Evolutionary conservation across 2,329 filamentous ascomycete species (phyloP).

Genomic region (Colletotrichum tropicicola): DNA sequence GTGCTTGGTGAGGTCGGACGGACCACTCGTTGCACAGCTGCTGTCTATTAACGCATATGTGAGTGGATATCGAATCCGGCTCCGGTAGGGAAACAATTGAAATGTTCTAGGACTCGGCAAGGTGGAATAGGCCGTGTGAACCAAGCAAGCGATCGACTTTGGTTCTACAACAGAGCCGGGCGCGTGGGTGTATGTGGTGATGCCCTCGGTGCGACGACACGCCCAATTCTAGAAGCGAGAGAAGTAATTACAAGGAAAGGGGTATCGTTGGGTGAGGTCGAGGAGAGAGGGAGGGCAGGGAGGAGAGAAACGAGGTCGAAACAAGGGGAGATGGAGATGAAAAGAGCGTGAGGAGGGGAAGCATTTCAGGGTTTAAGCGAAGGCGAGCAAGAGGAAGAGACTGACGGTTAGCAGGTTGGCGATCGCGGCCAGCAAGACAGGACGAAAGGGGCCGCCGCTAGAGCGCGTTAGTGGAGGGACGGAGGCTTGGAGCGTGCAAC

Average conservation of each 20-base stretch:
- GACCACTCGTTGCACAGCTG: conserved; percentile 3
- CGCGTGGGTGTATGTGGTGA: conserved; percentile 1
- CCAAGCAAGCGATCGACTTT: conserved; percentile 12
- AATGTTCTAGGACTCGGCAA: conserved; percentile 1
- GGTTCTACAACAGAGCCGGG: conserved; percentile 5
- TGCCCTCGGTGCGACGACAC: conserved; percentile 11
- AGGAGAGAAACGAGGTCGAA: conserved; percentile 14
- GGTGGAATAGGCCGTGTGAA: not conserved
- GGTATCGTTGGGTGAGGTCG: conserved; percentile 9
- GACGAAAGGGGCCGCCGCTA: conserved; percentile 26
- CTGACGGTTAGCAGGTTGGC: conserved; percentile 19
- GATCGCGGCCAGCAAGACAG: conserved; percentile 18
- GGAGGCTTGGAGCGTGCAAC: conserved; percentile 16
- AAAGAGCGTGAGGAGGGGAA: conserved; percentile 29
- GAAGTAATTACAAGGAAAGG: conserved; percentile 29
- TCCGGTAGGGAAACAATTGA: conserved; percentile 1
- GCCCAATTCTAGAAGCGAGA: conserved; percentile 17
- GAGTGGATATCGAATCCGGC: conserved; percentile 28
- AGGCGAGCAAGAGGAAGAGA: conserved; percentile 13
- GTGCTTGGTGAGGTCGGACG: not conserved
- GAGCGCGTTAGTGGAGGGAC: conserved; percentile 23
- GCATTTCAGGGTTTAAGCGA: conserved; percentile 29
- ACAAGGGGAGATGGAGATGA: conserved; percentile 26
- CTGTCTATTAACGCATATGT: conserved; percentile 15
- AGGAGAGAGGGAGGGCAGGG: conserved; percentile 14